Base-by-base conservation (phyloP, 164 flowering plant genomes). In the Chloranthus sessilifolius region DNA sequence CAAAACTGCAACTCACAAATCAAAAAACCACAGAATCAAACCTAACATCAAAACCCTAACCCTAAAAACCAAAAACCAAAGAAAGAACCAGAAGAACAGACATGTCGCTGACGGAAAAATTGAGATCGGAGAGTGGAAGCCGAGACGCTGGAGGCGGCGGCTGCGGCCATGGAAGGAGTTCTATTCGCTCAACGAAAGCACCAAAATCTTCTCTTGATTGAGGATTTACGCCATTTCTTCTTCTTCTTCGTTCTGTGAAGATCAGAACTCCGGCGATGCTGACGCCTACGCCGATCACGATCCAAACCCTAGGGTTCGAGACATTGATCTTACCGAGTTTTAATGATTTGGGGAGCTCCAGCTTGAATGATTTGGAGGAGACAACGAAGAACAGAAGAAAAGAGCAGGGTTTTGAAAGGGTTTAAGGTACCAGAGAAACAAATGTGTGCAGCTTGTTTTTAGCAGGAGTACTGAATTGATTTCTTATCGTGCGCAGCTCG, bases 121-220 rank as follows among this genome's bases (percentile, higher is more conserved):
- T 74, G 8, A 94, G 81, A 16, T 75, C 89, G 7, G 81, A 45
- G 10, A 94, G 92, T 1, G 69, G 43, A 4, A 56, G 82, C 15
- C 60, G 73, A 43, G 95, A 85, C 0, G 97, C 91, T 11, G 99
- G 97, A 22, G 97, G 99, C 2, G 86, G 89, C 10, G 85, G 99
- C 61, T 81, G 97, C 52, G 92, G 82, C 35, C 72, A 80, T 0
- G 99, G 95, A 24, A 65, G 66, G 1, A 89, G 67, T 72, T 78
- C 83, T 22, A 94, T 73, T 0, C 88, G 72, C 28, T 81, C 79
- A 4, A 86, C 14, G 40, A 89, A 89, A 16, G 95, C 95, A 0
- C 95, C 97, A n/a, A 81, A 82, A 53, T 86, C 97, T 51, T 70
- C 80, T 37, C 56, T 61, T 0, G 44, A 37, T 23, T 16, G 30